phyloP scores from a whole-genome alignment of 768 basidiomycete genomes.

The Calocybe indica region DNA sequence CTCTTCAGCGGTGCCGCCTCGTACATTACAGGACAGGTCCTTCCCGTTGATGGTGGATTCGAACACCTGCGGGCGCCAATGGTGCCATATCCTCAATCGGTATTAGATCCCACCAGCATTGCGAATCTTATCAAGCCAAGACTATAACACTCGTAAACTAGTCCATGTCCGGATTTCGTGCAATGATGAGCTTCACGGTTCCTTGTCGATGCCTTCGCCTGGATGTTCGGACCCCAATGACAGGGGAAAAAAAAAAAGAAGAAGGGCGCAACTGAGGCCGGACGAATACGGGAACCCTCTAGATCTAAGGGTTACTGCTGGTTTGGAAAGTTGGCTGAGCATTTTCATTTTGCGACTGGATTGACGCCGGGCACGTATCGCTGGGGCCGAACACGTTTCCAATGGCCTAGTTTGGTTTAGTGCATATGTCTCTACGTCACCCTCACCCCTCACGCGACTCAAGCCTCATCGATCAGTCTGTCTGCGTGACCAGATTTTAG shows the following conservation, averaged over 20 bases:
- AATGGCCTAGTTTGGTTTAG: too few species aligned
- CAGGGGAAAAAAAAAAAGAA: constrained; percentile 22
- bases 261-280: constrained; percentile 24
- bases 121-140: constrained; percentile 46
- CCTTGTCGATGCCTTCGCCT: constrained; percentile 2
- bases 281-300: too few species aligned
- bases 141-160: constrained; percentile 18
- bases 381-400: too few species aligned
- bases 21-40: constrained; percentile 71
- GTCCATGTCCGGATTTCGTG: neutral
- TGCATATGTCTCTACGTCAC: too few species aligned
- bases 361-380: too few species aligned
- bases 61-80: constrained; percentile 44
- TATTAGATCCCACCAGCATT: constrained; percentile 54
- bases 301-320: too few species aligned
- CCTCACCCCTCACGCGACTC: too few species aligned
- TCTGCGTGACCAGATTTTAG: too few species aligned
- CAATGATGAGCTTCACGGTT: neutral
- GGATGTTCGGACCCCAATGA: constrained; percentile 24
- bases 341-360: too few species aligned
- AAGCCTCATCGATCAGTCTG: too few species aligned
- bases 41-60: constrained; percentile 62
- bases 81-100: constrained; percentile 58
- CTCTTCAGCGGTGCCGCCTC: constrained; percentile 78
- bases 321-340: too few species aligned